phyloP scores from a whole-genome alignment of 768 basidiomycete genomes.

The Panaeolus papilionaceus region DNA sequence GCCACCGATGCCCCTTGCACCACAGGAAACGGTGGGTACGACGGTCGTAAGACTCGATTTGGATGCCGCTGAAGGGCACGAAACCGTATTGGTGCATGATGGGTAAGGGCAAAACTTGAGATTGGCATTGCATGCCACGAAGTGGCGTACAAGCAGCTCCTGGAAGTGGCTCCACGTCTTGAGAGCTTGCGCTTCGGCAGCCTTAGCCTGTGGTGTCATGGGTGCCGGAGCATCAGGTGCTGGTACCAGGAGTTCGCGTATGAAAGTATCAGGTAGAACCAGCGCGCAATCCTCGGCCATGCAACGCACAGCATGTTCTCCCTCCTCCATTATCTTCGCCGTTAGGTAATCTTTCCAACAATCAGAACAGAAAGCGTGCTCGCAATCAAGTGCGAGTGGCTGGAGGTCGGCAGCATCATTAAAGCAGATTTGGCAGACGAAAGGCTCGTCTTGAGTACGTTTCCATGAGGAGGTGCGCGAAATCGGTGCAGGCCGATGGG shows the following conservation, averaged over 20 bases:
- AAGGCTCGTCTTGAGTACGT: constrained; percentile 48
- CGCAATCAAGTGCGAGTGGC: constrained; percentile 78
- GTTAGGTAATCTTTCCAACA: constrained; percentile 86
- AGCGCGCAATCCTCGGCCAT: constrained; percentile 82
- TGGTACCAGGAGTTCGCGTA: constrained; percentile 57
- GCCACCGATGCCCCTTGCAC: constrained; percentile 57
- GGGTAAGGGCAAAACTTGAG: constrained; percentile 97
- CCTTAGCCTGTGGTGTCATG: constrained; percentile 26
- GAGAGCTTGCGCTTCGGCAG: constrained; percentile 46
- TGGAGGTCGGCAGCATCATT: constrained; percentile 67
- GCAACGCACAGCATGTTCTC: constrained; percentile 74
- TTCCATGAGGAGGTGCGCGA: constrained; percentile 36
- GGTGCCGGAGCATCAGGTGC: constrained; percentile 32
- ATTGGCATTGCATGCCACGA: constrained; percentile 81
- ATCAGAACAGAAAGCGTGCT: constrained; percentile 80
- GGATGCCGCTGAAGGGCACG: constrained; percentile 82
- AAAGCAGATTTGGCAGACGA: constrained; percentile 95
- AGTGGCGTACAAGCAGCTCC: constrained; percentile 88
- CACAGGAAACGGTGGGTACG: constrained; percentile 91
- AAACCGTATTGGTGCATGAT: constrained; percentile 92
- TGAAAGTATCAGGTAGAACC: constrained; percentile 67
- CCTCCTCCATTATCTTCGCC: constrained; percentile 85
- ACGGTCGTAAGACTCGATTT: constrained; percentile 75
- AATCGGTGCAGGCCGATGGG: constrained; percentile 35
- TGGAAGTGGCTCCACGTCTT: constrained; percentile 75